A percentile compares a stretch with the other conserved stretches of the same genome.
phyloP scores from a whole-genome alignment of 495 filamentous ascomycete genomes.

The Oidiodendron maius region DNA sequence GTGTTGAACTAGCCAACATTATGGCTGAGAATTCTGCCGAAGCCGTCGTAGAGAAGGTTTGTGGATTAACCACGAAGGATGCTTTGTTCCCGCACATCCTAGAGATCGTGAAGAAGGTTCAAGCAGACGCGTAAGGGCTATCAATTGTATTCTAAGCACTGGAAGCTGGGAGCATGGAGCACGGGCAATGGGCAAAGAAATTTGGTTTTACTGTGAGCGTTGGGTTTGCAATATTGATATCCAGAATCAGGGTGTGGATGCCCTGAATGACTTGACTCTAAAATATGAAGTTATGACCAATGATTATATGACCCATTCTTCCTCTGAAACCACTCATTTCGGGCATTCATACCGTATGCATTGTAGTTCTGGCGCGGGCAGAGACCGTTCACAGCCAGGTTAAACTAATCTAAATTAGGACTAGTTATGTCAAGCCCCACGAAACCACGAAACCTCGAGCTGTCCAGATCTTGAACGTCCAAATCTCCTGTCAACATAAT shows the following conservation, averaged over 20 bases:
- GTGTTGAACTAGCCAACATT: slow-evolving; percentile 72
- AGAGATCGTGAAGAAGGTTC: slow-evolving; percentile 71
- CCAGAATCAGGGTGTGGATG: neutral
- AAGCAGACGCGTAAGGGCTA: slow-evolving; percentile 40
- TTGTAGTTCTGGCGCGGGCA: neutral
- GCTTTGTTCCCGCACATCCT: slow-evolving; percentile 66
- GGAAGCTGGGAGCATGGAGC: slow-evolving; percentile 5
- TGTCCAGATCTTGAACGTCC: slow-evolving; percentile 19
- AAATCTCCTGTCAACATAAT: slow-evolving; percentile 4
- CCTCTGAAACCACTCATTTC: too few relatives aligned
- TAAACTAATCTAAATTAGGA: slow-evolving; percentile 4
- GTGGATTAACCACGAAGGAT: slow-evolving; percentile 65
- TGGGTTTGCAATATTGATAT: slow-evolving; percentile 8
- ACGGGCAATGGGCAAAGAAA: too few relatives aligned
- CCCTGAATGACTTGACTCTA: slow-evolving; percentile 1
- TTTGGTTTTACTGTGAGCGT: slow-evolving; percentile 10
- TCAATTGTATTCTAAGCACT: neutral
- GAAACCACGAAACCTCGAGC: slow-evolving; percentile 19
- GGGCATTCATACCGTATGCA: neutral
- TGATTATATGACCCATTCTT: neutral
- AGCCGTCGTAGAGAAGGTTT: slow-evolving; percentile 64
- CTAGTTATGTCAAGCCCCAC: slow-evolving; percentile 1
- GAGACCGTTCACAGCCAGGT: neutral
- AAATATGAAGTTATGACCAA: neutral
- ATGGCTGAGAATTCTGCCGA: slow-evolving; percentile 63